phyloP scores from a whole-genome alignment of 208 protist genomes.

The Crithidia brevicula region DNA sequence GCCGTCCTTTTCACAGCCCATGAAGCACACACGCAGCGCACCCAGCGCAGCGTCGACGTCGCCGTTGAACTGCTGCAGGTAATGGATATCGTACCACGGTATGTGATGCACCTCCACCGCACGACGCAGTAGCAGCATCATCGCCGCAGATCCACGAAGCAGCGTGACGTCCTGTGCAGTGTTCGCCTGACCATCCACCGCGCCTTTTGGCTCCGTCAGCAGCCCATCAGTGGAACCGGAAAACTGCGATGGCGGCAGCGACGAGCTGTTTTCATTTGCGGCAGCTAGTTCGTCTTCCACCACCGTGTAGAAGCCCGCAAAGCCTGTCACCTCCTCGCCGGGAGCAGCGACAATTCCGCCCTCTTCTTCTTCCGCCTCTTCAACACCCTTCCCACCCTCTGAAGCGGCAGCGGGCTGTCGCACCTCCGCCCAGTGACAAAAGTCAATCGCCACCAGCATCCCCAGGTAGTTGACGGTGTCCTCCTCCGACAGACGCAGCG shows the following conservation, averaged over 20 bases:
- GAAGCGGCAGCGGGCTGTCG: not conserved
- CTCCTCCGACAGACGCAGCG: conserved; percentile 34
- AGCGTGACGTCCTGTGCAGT: conserved; percentile 6
- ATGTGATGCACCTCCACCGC: conserved; percentile 64
- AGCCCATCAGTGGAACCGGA: not conserved
- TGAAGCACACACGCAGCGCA: conserved; percentile 60
- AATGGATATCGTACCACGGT: conserved; percentile 67
- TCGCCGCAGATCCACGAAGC: conserved; percentile 79
- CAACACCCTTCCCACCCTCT: not conserved
- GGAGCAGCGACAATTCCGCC: conserved; percentile 19
- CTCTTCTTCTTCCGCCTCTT: not conserved
- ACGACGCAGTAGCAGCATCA: conserved; percentile 69
- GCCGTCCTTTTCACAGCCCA: conserved; percentile 60
- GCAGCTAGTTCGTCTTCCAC: conserved; percentile 4
- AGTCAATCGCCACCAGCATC: conserved; percentile 87
- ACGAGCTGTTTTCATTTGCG: not conserved
- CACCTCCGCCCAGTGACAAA: conserved; percentile 80
- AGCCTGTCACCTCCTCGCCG: conserved; percentile 45
- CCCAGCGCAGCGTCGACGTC: conserved; percentile 36
- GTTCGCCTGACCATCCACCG: not conserved
- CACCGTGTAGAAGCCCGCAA: conserved; percentile 63
- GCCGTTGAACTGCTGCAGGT: conserved; percentile 40
- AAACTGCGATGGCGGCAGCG: not conserved
- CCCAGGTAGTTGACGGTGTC: conserved; percentile 73
- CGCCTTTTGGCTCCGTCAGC: conserved; percentile 4